Base-by-base conservation (phyloP, 2,329 filamentous ascomycete species). In the Rhinocladiella similis region DNA sequence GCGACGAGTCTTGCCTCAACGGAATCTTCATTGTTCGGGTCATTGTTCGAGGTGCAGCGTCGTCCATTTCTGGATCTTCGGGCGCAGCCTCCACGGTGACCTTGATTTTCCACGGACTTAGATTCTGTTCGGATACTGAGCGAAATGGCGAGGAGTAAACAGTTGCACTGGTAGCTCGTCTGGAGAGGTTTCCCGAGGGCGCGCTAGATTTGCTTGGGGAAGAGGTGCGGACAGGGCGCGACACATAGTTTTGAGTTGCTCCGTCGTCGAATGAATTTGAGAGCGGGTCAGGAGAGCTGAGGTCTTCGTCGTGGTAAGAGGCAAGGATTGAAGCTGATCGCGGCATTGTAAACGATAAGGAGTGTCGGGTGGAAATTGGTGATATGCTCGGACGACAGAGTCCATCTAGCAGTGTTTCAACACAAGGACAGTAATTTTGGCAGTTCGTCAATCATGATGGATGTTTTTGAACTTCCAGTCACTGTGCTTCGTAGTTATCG, bases 31-130 rank as follows among this genome's bases (percentile, higher is more conserved):
- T 73, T 9, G 73, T 76, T 29, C 64, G 69, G 4, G 73, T 57
- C 50, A 57, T 59, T 43, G 48, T 54, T 45, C 50, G 56, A 13
- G 29, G 47, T 66, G 43, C 66, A 67, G 18, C 54, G 42, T 67
- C 60, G 46, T 70, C 67, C 38, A 68, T 63, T 35, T 68, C 70
- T 29, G 72, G 73, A 36, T 76, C 74, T 50, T 78, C 69, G 20
- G 65, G 74, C 42, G 75, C 75, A 18, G 76, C 76, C 64, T 78
- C 75, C 35, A 78, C 70, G 0, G 76, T 78, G 20, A 78, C 75
- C 43, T 74, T 70, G 55, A 78, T 77, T 53, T 75, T 73, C 76
- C 76, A 78, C 25, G 76, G 76, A 61, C 75, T 78, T 13, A 73
- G 64, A 33, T 54, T 64, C 65, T 75, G 75, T 52, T 66, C 57